Conservation (phyloP, 139 green algal species). For the Closterium sp. region DNA sequence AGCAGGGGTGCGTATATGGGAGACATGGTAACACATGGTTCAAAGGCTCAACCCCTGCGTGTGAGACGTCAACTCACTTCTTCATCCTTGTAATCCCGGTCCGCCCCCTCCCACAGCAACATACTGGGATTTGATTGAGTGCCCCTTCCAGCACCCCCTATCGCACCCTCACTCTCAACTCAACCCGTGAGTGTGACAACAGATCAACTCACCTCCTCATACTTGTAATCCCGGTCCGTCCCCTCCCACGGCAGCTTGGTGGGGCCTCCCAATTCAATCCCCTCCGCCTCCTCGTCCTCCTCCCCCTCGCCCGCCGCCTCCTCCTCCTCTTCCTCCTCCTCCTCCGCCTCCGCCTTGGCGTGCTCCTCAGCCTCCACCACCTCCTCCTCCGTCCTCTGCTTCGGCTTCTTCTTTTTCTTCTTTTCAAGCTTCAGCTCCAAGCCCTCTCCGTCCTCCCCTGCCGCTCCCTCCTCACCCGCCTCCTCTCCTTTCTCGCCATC, state of each 20-base stretch:
- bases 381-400: constrained; percentile 9
- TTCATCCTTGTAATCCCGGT: constrained; percentile 96
- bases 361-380: constrained; percentile 39
- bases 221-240: constrained; percentile 91
- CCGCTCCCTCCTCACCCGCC: background rate
- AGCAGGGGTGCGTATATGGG: background rate
- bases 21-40: background rate
- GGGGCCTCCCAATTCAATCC: constrained; percentile 11
- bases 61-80: constrained; percentile 59
- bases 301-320: constrained; percentile 43
- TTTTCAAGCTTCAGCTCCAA: background rate
- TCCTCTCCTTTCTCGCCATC: background rate
- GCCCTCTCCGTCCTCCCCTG: background rate
- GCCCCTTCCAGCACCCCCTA: constrained; percentile 47
- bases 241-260: constrained; percentile 78
- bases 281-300: constrained; percentile 56
- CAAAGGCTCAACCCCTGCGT: background rate
- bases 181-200: background rate
- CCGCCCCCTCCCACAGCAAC: constrained; percentile 81
- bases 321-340: constrained; percentile 21
- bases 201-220: constrained; percentile 81
- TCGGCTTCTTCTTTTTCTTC: constrained; percentile 42
- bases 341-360: constrained; percentile 25
- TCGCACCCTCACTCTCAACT: constrained; percentile 11
- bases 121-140: constrained; percentile 4